Conservation (phyloP, 495 filamentous ascomycete species). For the Apiosordaria backusii region DNA sequence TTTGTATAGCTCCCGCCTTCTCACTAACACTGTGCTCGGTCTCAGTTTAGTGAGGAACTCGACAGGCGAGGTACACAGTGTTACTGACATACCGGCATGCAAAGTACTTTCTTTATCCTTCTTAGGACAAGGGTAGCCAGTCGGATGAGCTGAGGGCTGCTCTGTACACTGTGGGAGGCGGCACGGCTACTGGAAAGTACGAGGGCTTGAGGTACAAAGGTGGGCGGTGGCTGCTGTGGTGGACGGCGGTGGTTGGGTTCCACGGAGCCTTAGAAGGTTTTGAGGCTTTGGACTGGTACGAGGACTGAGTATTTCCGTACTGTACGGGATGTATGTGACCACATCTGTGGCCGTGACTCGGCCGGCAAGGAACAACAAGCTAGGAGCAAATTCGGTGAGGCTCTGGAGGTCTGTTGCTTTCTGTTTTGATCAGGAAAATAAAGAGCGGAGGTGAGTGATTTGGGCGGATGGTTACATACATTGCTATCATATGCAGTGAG, state of each 20-base stretch:
- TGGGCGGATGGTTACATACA: not conserved
- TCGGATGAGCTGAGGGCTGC: not conserved
- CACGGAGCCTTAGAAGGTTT: not conserved
- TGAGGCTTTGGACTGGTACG: not conserved
- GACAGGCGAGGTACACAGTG: not conserved
- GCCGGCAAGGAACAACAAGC: not conserved
- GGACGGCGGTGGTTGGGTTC: not conserved
- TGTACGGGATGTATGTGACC: not conserved
- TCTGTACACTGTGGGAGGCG: not conserved
- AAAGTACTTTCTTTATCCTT: conserved; percentile 1
- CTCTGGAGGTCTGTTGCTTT: not conserved
- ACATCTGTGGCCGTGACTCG: not conserved
- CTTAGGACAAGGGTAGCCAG: not conserved
- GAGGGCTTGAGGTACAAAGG: not conserved
- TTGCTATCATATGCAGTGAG: not conserved
- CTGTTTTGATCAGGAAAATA: not conserved
- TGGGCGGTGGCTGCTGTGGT: not conserved
- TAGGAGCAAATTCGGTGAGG: not conserved
- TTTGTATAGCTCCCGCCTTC: no score
- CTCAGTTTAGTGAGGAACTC: not conserved
- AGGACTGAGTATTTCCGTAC: not conserved
- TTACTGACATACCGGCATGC: not conserved
- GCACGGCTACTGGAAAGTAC: not conserved
- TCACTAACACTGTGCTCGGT: not conserved
- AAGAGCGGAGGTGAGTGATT: not conserved